phyloP scores from a whole-genome alignment of 176 grass and related monocot genomes.

The Leersia perrieri region DNA sequence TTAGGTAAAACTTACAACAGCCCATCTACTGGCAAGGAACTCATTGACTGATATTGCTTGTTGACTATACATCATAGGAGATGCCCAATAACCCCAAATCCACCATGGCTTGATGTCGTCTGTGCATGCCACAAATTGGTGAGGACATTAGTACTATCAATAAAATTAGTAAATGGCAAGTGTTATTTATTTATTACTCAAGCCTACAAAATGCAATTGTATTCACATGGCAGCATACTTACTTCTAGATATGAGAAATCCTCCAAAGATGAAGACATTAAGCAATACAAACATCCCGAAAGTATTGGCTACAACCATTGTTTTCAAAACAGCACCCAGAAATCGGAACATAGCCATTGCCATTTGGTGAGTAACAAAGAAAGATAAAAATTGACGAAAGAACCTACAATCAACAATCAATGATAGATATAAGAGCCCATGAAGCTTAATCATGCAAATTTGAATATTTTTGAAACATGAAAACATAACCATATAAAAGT shows the following conservation, averaged over 20 bases:
- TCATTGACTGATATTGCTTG: conserved; percentile 86
- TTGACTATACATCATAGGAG: conserved; percentile 87
- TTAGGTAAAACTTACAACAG: conserved; percentile 45
- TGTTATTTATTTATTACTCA: background rate
- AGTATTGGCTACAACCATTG: conserved; percentile 81
- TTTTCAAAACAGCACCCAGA: conserved; percentile 65
- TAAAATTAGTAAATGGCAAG: background rate
- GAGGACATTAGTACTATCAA: conserved; percentile 17
- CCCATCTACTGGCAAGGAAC: conserved; percentile 85
- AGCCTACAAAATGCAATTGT: conserved; percentile 13
- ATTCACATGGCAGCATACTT: conserved; percentile 12
- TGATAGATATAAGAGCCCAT: conserved; percentile 11
- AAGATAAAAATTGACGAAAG: conserved; percentile 74
- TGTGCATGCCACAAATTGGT: conserved; percentile 19
- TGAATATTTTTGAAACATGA: background rate
- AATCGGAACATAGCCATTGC: conserved; percentile 77
- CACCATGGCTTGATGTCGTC: conserved; percentile 92
- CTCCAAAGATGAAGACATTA: conserved; percentile 78
- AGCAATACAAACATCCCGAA: conserved; percentile 64
- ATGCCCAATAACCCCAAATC: conserved; percentile 92
- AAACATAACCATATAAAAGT: background rate
- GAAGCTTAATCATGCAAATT: background rate
- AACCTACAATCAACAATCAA: conserved; percentile 58
- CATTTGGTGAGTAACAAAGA: conserved; percentile 70
- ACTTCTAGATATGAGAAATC: conserved; percentile 79